A percentile compares a stretch with the other conserved stretches of the same genome.
Conservation (phyloP, 768 basidiomycete species). For the Tulasnella sp. region DNA sequence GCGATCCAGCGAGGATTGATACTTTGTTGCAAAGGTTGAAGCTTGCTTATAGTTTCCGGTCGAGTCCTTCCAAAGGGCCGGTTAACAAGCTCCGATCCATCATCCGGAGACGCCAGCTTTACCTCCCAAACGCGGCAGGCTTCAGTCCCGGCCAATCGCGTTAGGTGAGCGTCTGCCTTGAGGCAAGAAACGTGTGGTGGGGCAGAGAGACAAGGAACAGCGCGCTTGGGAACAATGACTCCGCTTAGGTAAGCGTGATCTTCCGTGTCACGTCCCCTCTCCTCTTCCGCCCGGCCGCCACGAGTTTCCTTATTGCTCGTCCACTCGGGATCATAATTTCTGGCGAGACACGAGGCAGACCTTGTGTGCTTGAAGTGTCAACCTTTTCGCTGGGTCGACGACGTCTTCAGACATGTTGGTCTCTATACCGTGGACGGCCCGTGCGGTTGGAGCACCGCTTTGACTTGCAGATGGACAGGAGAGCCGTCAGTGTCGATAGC, state of each 20-base stretch:
- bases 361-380: not conserved
- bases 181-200: not conserved
- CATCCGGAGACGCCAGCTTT: not conserved
- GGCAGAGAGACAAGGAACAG: not conserved
- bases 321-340: not conserved
- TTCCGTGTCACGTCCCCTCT: not conserved
- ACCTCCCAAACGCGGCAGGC: not conserved
- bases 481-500: not conserved
- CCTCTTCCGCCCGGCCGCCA: not conserved
- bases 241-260: not conserved
- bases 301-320: not conserved
- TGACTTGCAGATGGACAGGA: not conserved
- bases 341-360: not conserved
- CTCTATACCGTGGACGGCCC: not conserved
- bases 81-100: not conserved
- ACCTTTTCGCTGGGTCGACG: not conserved
- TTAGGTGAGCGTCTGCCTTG: not conserved
- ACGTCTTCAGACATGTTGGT: not conserved
- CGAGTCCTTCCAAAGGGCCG: not conserved
- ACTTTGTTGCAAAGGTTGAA: not conserved
- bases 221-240: not conserved
- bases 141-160: not conserved
- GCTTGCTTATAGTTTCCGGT: not conserved
- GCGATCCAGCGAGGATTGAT: not conserved
- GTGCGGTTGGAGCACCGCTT: not conserved